These are phyloP conservation scores for Arbutus unedo DNA, from an alignment of 148 eudicot species.

Conservation along the genomic window DNA sequence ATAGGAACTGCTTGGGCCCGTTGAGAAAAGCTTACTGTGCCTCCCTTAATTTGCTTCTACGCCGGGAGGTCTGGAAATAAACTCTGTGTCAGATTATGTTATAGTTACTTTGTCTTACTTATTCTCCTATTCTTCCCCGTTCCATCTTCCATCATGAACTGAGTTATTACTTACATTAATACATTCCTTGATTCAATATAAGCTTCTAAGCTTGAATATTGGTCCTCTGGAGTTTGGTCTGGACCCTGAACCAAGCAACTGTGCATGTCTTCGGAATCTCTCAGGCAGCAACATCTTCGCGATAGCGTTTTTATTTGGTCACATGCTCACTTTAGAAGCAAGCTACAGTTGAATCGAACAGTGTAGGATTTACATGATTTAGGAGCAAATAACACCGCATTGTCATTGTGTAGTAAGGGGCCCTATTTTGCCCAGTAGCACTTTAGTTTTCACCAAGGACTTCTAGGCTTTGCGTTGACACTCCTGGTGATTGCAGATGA, in stretches of 20 bases:
- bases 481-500: background rate
- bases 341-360: background rate
- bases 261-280: background rate
- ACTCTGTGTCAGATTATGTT: background rate
- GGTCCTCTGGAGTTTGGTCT: background rate
- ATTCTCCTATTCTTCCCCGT: background rate
- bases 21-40: constrained; percentile 89
- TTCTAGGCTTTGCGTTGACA: background rate
- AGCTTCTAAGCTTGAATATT: background rate
- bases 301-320: background rate
- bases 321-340: background rate
- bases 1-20: constrained; percentile 70
- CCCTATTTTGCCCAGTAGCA: background rate
- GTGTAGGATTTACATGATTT: background rate
- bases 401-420: background rate
- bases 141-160: background rate
- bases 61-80: constrained; percentile 61
- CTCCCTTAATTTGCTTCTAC: constrained; percentile 87
- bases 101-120: background rate
- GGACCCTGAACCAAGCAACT: background rate
- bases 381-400: background rate
- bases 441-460: background rate
- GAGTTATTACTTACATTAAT: background rate
- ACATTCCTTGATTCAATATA: background rate
- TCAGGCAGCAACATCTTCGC: background rate